These are phyloP conservation scores for Cyberlindnera mrakii DNA, from an alignment of 805 yeast species.

Conservation along the genomic window DNA sequence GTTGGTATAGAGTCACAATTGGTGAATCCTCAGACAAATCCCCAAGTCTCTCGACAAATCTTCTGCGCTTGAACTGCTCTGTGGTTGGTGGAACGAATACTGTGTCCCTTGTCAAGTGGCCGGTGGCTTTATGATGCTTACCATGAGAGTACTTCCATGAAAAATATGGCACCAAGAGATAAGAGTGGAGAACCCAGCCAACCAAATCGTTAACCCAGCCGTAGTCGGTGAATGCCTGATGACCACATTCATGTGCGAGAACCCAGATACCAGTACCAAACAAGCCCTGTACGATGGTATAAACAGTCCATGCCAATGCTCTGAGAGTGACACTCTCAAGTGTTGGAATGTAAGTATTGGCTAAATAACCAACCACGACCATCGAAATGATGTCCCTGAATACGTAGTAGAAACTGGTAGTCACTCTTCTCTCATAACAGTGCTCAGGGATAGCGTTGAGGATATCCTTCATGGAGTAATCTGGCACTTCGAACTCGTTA, in stretches of 20 bases:
- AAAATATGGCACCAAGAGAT: constrained; percentile 75
- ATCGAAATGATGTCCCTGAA: constrained; percentile 54
- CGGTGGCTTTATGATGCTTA: constrained; percentile 88
- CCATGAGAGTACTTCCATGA: constrained; percentile 83
- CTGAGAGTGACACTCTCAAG: constrained; percentile 40
- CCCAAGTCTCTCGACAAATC: constrained; percentile 33
- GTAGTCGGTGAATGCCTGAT: constrained; percentile 74
- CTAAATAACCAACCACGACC: constrained; percentile 45
- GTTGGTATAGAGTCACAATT: constrained; percentile 46
- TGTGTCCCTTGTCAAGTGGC: constrained; percentile 76
- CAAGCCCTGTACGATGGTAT: constrained; percentile 52
- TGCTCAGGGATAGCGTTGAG: constrained; percentile 65
- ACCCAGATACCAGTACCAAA: constrained; percentile 80
- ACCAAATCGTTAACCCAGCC: constrained; percentile 68
- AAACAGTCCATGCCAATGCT: constrained; percentile 51
- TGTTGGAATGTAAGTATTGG: constrained; percentile 47
- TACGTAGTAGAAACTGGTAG: constrained; percentile 56
- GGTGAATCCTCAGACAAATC: constrained; percentile 69
- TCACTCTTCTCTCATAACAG: constrained; percentile 61
- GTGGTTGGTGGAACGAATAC: constrained; percentile 74
- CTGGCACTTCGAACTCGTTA: constrained; percentile 65
- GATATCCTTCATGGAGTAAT: constrained; percentile 69
- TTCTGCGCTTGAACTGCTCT: constrained; percentile 38
- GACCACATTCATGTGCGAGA: constrained; percentile 89
- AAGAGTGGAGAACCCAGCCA: constrained; percentile 82